Base-by-base conservation (phyloP, 1,284 basidiomycete genomes). In the Papiliotrema flavescens region DNA sequence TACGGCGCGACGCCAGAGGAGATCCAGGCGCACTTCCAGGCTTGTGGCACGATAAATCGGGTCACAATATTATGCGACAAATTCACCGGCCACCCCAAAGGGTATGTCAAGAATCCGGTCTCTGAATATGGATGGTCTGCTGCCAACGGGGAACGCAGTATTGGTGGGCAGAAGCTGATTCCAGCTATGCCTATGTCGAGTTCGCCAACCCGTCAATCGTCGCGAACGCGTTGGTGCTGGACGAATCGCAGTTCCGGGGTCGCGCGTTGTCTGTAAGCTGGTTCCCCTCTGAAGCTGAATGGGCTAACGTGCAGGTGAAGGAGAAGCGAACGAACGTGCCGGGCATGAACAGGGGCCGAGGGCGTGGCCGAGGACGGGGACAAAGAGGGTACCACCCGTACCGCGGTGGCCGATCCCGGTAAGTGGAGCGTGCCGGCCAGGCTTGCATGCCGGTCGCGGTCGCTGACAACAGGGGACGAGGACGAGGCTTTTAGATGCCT, bases 21-120 rank as follows among this genome's bases (percentile, higher is more conserved):
- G 75, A 93, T 99, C 54, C 96, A 98, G 78, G 86, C 84, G 42
- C 96, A 98, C 76, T 99, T 99, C 80, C 89, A 93, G 72, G 87
- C 93, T 24, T 98, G 94, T 73, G 96, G 96, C 6, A 94, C 90
- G 20, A 98, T 99, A 77, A 98, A 99, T 79, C 85, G 96, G 66
- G 93, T 99, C 48, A 99, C 96, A 0, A 99, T 99, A 69, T 84
- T 98, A 24, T 98, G 96, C 77, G 96, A 99, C 82, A 98, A 98
- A 80, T 98, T 97, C 76, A 98, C 95, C 17, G 96, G 96, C 43
- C 95, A 98, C 80, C 95, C 96, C 40, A 98, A 98, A 85, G 96
- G 95, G 90, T 94, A 64, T n/a, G 39, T 20, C 17, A n/a, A 7
- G 15, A 20, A n/a, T 4, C 36, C 42, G 34, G 11, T 45, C n/a